Evolutionary conservation across 2,329 filamentous ascomycete species (phyloP), one percentile per base, ranked within the genome.

Genomic region (Epichloe gansuensis): DNA sequence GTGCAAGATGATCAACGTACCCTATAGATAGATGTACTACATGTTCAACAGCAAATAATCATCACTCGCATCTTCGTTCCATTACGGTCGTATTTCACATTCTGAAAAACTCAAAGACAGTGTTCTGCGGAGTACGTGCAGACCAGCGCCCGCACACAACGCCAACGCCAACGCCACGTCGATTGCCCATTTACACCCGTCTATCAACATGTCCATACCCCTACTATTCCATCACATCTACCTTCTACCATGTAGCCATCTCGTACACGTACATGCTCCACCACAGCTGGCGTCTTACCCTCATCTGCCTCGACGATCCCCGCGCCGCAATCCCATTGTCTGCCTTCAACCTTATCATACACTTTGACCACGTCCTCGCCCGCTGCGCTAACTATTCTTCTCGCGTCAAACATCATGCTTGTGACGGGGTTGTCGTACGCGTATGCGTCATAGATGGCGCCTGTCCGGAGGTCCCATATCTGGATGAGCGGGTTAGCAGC

Each of bases 401-500:
- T 83, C 13, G 81, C 72, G 68, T 98, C 93, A 66, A 98, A 98
- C 84, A 94, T 95, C 89, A 97, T 95, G 73, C 85, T 88, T 35
- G 89, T 95, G 53, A 98, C 80, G 0, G 90, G 82, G 62, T 87
- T 78, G 63, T 97, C 90, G 70, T 97, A 98, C 23, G 91, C 93
- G 67, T 90, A 98, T 17, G 91, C 93, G 66, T 98, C 93, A 66
- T 86, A 86, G 60, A 98, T 96, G 36, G 89, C 90, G 45, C 93
- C 93, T 12, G 89, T 97, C 51, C 93, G 87, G 52, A 98, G 84
- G 69, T 98, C 93, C 93, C 93, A 98, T 65, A 98, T 97, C 90
- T 97, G 63, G 49, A 52, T 0, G 34, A n/a, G 27, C 12, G 23
- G 2, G 66, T 66, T 54, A 57, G 59, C 12, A 36, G 27, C n/a